Evolutionary conservation across 495 filamentous ascomycete species (phyloP), one percentile per base, ranked within the genome.

Genomic region (Bacidia gigantensis): DNA sequence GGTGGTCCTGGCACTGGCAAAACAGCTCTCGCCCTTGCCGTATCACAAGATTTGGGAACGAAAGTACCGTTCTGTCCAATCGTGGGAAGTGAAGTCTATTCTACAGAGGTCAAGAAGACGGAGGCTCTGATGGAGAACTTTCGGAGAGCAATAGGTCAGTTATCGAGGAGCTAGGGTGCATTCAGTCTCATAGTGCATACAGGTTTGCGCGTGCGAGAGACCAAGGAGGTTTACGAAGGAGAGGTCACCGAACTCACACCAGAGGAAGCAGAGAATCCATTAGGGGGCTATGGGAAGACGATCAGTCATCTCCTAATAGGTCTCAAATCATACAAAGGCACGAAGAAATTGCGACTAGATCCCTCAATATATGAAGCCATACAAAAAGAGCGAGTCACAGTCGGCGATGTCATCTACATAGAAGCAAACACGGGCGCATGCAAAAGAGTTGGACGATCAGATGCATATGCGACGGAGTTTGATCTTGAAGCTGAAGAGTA

Each of bases 111-210:
- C 53, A 96, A 96, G 78, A 98, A 98, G 79, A 97, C 92, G 18
- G 92, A 98, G 67, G 84, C 92, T 35, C 72, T 98, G 62, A 96
- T 95, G 87, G 92, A 98, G 74, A 95, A 95, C 66, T 98, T 98
- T 67, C 79, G 92, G 65, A 72, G 89, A 64, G 90, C 92, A 41
- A 98, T 97, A 63, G 92, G 92, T 73, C 69, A 53, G 71, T 54
- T 23, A 60, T 32, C n/a, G 17, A 18, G 10, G 9, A 9, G 17
- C 12, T 49, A 9, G 17, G 26, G 55, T 9, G 24, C 21, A n/a
- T n/a, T 11, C 38, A 25, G 52, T 58, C 70, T 59, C 9, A 17
- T 17, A 22, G 7, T 5, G 65, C 44, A 46, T 3, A 20, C 49
- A 84, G 80, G 80, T 51, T 72, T 96, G 41, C 86, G 90, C 59